A percentile compares a stretch with the other conserved stretches of the same genome.
Evolutionary conservation across 2,329 filamentous ascomycete species (phyloP).

Genomic region (Gnomoniopsis smithogilvyi): DNA sequence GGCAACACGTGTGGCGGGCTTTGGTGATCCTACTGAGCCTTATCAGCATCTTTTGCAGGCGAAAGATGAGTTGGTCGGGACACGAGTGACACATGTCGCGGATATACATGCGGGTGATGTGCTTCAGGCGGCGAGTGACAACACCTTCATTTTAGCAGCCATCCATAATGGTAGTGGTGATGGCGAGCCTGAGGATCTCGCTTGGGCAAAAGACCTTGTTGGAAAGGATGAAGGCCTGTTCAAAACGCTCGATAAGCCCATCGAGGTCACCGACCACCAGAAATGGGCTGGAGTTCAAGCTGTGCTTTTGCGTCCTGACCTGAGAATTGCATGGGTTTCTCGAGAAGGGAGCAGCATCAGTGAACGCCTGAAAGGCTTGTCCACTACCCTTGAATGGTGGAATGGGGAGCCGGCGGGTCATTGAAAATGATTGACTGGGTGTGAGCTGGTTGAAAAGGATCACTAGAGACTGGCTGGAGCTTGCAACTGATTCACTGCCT

Average conservation of each 20-base stretch:
- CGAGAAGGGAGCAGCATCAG: neutral
- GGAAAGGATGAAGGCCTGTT: neutral
- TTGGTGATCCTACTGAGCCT: slow-evolving; percentile 9
- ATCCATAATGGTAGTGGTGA: neutral
- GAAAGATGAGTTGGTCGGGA: neutral
- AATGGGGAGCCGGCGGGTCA: neutral
- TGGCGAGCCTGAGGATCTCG: neutral
- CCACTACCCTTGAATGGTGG: slow-evolving; percentile 6
- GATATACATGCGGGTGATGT: neutral
- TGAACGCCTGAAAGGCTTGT: neutral
- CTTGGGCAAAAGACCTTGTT: neutral
- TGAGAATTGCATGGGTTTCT: slow-evolving; percentile 13
- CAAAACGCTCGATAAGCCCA: neutral
- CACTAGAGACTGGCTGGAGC: too few species aligned
- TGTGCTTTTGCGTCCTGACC: slow-evolving; percentile 11
- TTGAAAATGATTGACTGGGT: neutral
- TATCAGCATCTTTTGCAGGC: neutral
- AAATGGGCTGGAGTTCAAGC: slow-evolving; percentile 8
- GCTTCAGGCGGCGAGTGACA: neutral
- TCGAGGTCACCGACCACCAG: neutral
- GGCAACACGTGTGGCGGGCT: slow-evolving; percentile 8
- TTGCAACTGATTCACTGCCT: too few species aligned
- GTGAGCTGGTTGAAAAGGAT: too few species aligned
- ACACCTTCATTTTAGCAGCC: slow-evolving; percentile 15
- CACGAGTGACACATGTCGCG: slow-evolving; percentile 3